Base-by-base conservation (phyloP, 129 eudicot species). In the Arctium minus region DNA sequence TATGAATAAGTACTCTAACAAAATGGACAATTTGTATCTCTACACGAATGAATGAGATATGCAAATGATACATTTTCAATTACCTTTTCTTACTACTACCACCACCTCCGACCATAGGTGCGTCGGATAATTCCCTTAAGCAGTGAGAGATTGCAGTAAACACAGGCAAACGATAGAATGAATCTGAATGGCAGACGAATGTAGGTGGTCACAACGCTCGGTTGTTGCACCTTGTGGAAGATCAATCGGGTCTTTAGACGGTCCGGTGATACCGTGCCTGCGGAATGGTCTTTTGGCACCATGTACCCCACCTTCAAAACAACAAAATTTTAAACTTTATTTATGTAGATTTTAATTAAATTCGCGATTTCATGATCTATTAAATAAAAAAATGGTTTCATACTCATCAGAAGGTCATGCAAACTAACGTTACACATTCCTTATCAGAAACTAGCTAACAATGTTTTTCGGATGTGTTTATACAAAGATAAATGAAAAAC, bases 101-200 rank as follows among this genome's bases (percentile, higher is more conserved):
- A 32, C 80, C 29, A 76, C 80, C 76, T 81, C 10, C 68, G 74
- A 60, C 44, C 74, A 72, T 90, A 94, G 1, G 85, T 87, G 80
- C 87, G 76, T 3, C 83, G 79, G 0, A 88, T 89, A 35, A 93
- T 85, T 42, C 92, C 90, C 77, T 93, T 91, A 0, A 95, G 93
- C 15, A 96, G 84, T 5, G 92, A 90, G 79, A 96, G 89, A 76
- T 91, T 93, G 90, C 90, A 82, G 91, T 93, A 96, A 35, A 90
- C 90, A 6, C 96, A 84, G 40, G 90, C 48, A 36, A 87, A 50
- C 64, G 94, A 87, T 64, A 91, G 87, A 17, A 87, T 37, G 73
- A 90, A 91, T 2, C 89, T 94, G 29, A 96, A 85, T 13, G 98
- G 97, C 15, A 90, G 81, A 92, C 94, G 88, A 6, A 92, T 75